Evolutionary conservation across 495 filamentous ascomycete species (phyloP).

Genomic region (Durotheca rogersii): DNA sequence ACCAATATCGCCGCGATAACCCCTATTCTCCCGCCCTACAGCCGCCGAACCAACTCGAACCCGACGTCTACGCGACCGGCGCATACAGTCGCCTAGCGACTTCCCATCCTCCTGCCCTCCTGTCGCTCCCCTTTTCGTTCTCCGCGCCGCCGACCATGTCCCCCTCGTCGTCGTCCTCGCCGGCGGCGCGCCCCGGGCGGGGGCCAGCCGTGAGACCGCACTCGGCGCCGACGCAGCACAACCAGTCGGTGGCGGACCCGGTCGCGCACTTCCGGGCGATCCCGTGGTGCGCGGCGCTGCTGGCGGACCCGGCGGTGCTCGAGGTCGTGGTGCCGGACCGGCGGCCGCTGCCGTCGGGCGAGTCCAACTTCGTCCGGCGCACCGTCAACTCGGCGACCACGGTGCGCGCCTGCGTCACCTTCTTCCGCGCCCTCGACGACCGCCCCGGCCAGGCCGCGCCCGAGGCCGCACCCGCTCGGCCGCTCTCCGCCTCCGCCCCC

Average conservation of each 20-base stretch:
- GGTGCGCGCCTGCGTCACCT: conserved; percentile 49
- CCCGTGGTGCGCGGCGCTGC: conserved; percentile 57
- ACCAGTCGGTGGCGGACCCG: conserved; percentile 26
- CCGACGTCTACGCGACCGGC: too few species aligned
- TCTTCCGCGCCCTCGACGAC: conserved; percentile 42
- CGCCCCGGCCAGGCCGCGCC: conserved; percentile 31
- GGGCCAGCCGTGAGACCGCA: not conserved
- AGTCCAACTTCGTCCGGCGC: conserved; percentile 57
- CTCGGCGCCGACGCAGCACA: conserved; percentile 7
- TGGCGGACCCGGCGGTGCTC: conserved; percentile 44
- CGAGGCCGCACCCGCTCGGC: too few species aligned
- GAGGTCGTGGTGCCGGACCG: conserved; percentile 47
- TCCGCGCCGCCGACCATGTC: not conserved
- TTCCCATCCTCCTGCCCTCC: too few species aligned
- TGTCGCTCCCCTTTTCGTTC: too few species aligned
- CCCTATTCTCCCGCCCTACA: too few species aligned
- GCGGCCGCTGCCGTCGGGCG: conserved; percentile 40
- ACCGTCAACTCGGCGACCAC: conserved; percentile 56
- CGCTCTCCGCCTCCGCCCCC: conserved; percentile 1
- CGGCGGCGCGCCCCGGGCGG: too few species aligned
- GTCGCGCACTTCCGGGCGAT: conserved; percentile 52
- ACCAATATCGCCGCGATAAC: too few species aligned
- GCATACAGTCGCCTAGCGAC: too few species aligned
- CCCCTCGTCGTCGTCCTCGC: not conserved
- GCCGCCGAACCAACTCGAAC: too few species aligned